Base-by-base conservation (phyloP, 2,329 filamentous ascomycete genomes). In the Colletotrichum tanaceti region DNA sequence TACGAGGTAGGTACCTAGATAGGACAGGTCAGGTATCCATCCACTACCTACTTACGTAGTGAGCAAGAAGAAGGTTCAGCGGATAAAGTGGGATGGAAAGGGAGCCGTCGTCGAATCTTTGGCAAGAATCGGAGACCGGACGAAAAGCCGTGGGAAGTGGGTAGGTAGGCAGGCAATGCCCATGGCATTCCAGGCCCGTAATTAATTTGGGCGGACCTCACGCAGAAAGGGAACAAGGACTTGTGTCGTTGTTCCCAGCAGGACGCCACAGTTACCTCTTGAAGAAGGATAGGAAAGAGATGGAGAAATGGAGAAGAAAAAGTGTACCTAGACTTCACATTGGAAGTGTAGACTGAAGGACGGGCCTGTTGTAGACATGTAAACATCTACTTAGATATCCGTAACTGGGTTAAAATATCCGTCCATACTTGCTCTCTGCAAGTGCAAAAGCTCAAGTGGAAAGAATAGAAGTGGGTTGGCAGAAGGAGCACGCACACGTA, bases 61-160 rank as follows among this genome's bases (percentile, higher is more conserved):
- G n/a, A 28, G 18, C 22, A 35, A 14, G 18, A 41, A 20, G 49
- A 66, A 65, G 35, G 35, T 57, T 50, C 50, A 38, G 58, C 38
- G 44, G 43, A 20, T 49, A 55, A 52, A 66, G 50, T 52, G 58
- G 63, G 50, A 20, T 50, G 50, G 10, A 35, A 22, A 9, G 18
- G 54, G 24, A 43, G 22, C 54, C 11, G 16, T 22, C 39, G 14
- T 43, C 16, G 39, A 46, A 39, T 14, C 18, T 44, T 35, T 35
- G 24, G n/a, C 24, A 24, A 46, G 55, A 46, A 35, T 46, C 6
- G 41, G 24, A n/a, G 41, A 46, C 41, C 11, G 32, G 50, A 24
- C 16, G 43, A 38, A 66, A 57, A 62, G 61, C 50, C 58, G 35
- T 66, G 50, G 20, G 14, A 24, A 66, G 64, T 63, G 58, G 58